Conservation (phyloP, 208 protist genomes). For the Wallacemonas rigidus region DNA sequence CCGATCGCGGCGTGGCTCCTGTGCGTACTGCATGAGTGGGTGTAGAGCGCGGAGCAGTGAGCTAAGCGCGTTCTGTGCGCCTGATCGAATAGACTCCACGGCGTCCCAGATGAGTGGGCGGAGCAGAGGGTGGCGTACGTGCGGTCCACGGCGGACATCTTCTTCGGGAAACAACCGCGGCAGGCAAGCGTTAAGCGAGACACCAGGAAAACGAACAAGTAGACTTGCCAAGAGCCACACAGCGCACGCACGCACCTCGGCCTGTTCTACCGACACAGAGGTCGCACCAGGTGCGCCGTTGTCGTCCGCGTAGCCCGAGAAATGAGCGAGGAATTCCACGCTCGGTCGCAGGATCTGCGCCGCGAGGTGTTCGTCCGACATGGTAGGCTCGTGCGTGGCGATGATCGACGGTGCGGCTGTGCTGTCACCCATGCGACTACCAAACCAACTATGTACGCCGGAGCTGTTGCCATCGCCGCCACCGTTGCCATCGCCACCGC, state of each 20-base stretch:
- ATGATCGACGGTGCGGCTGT: conserved; percentile 13
- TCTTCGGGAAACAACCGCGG: conserved; percentile 70
- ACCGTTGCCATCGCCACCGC: background rate
- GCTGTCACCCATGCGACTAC: conserved; percentile 35
- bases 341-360: conserved; percentile 43
- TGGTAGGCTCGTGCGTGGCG: conserved; percentile 2
- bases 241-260: conserved; percentile 41
- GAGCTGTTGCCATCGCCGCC: conserved; percentile 11
- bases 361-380: conserved; percentile 38
- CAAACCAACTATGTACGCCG: conserved; percentile 31
- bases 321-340: conserved; percentile 36
- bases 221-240: conserved; percentile 49
- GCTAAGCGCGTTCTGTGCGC: conserved; percentile 37
- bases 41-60: conserved; percentile 63
- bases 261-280: background rate
- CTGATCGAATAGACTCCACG: conserved; percentile 28
- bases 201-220: conserved; percentile 60
- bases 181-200: conserved; percentile 62
- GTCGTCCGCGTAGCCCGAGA: conserved; percentile 23
- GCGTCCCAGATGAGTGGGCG: conserved; percentile 58
- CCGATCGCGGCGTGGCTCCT: conserved; percentile 57
- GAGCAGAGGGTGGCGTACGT: conserved; percentile 61
- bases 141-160: conserved; percentile 40
- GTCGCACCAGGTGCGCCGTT: background rate
- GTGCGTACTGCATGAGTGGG: conserved; percentile 65